These are phyloP conservation scores for Globisporangium uncinulatum DNA, from an alignment of 352 stramenopile genomes.

Conservation along the genomic window DNA sequence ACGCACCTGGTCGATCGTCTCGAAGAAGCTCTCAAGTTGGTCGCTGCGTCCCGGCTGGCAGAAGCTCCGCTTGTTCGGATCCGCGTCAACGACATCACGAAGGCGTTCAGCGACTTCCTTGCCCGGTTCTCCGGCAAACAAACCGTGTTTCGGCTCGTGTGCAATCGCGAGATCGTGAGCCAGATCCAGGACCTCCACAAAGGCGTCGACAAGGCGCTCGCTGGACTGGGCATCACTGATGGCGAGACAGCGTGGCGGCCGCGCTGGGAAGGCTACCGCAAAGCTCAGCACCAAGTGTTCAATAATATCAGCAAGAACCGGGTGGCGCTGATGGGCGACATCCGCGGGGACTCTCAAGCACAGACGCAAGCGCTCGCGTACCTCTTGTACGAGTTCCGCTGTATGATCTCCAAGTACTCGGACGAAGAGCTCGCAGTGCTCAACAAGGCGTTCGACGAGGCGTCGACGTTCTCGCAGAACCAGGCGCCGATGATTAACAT, in stretches of 20 bases:
- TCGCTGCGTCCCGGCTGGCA: neutral
- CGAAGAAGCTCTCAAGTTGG: neutral
- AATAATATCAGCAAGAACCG: neutral
- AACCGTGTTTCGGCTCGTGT: neutral
- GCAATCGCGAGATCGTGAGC: neutral
- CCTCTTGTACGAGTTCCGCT: slow-evolving; percentile 3
- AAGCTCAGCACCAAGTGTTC: neutral
- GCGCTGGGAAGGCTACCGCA: neutral
- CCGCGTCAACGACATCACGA: neutral
- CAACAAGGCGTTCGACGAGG: neutral
- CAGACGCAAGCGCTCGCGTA: slow-evolving; percentile 3
- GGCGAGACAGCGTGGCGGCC: neutral
- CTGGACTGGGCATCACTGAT: neutral
- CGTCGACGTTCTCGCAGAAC: neutral
- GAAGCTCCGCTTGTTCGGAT: neutral
- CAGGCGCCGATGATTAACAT: neutral
- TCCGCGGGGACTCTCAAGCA: neutral
- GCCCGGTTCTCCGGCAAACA: neutral
- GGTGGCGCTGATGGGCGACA: neutral
- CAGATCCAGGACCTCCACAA: neutral
- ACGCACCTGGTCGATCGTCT: neutral
- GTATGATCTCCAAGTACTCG: neutral
- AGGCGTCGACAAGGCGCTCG: neutral
- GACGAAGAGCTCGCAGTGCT: slow-evolving; percentile 3
- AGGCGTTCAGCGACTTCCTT: neutral